Evolutionary conservation across 1,139 yeast genomes (phyloP), one percentile per base, ranked within the genome.

Genomic region (Zygosaccharomyces pseudobailii): DNA sequence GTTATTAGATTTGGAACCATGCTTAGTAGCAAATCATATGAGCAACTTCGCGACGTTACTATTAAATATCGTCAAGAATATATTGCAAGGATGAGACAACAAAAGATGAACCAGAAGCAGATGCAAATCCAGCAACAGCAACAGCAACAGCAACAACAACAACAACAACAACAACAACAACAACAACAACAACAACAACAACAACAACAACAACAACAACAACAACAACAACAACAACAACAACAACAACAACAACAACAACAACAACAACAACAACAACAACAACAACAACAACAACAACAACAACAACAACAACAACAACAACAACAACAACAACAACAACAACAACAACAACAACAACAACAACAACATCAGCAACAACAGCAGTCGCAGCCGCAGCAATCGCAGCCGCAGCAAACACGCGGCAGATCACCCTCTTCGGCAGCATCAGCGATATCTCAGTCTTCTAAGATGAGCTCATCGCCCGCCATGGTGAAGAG

Each of bases 1-100:
- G 82, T 87, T 0, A 87, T 90, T 32, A 74, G 97, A 52, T 89
- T 90, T 67, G 96, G 97, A 5, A 82, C 95, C 4, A 88, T 89
- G 96, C 69, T 90, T 37, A 73, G 89, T 41, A 82, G 94, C 4
- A 90, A 90, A 66, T 84, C 96, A 0, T 87, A 86, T 62, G 97
- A 85, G 68, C 83, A 67, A 66, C 76, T 70, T 63, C 72, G 68
- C 63, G 78, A 69, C 54, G 73, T 66, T 22, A 74, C 67, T 57
- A 61, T 64, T 62, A 63, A 74, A 45, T 82, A 81, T 55, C 77
- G 80, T 48, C 79, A 75, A 49, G 77, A 77, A 43, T 74, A 74
- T 54, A 71, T 71, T 45, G 73, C 72, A 46, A 69, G 68, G 56
- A 63, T 71, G 46, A 70, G 68, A 48, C 71, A 61, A 45, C 66